Percentiles rank a stretch among this genome's conserved stretches.
These are phyloP conservation scores for Verticillium tricorpus DNA, from an alignment of 2,329 filamentous ascomycete species.

Conservation along the genomic window DNA sequence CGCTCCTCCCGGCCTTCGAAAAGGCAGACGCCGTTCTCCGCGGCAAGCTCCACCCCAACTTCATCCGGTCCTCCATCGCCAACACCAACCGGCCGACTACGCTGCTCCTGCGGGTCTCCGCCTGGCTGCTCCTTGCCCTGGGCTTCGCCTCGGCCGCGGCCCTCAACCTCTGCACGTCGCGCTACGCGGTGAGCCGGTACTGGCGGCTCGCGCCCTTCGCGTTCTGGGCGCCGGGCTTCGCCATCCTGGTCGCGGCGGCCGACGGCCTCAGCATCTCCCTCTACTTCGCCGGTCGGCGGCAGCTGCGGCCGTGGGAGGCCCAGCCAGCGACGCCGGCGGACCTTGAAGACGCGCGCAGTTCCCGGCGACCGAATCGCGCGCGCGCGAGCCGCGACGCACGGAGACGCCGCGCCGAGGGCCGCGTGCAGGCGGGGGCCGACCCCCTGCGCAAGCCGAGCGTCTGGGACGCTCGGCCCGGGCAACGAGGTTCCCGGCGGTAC, in stretches of 20 bases:
- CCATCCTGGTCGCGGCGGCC: conserved; percentile 26
- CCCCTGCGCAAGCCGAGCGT: conserved; percentile 14
- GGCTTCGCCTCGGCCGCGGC: conserved; percentile 24
- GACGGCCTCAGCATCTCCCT: conserved; percentile 32
- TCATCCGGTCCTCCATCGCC: conserved; percentile 30
- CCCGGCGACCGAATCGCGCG: conserved; percentile 5
- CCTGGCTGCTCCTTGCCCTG: conserved; percentile 15
- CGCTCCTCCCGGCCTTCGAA: conserved; percentile 32
- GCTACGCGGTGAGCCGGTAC: conserved; percentile 14
- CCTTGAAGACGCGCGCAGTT: conserved; percentile 23
- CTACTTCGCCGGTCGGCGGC: conserved; percentile 23
- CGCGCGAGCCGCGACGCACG: conserved; percentile 9
- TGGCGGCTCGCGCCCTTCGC: conserved; percentile 22
- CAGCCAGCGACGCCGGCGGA: conserved; percentile 14
- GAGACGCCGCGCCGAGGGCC: conserved; percentile 9
- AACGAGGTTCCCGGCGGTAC: conserved; percentile 18
- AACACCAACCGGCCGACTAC: conserved; percentile 32
- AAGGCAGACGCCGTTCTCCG: conserved; percentile 31
- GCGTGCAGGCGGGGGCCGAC: conserved; percentile 10
- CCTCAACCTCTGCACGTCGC: conserved; percentile 23
- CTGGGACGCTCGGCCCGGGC: conserved; percentile 19
- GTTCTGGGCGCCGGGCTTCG: conserved; percentile 30
- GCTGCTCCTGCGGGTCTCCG: conserved; percentile 20
- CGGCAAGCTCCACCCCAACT: conserved; percentile 32
- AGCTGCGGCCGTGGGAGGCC: conserved; percentile 34